Evolutionary conservation across 2,329 filamentous ascomycete species (phyloP), one percentile per base, ranked within the genome.

Genomic region (Zymoseptoria pseudotritici): DNA sequence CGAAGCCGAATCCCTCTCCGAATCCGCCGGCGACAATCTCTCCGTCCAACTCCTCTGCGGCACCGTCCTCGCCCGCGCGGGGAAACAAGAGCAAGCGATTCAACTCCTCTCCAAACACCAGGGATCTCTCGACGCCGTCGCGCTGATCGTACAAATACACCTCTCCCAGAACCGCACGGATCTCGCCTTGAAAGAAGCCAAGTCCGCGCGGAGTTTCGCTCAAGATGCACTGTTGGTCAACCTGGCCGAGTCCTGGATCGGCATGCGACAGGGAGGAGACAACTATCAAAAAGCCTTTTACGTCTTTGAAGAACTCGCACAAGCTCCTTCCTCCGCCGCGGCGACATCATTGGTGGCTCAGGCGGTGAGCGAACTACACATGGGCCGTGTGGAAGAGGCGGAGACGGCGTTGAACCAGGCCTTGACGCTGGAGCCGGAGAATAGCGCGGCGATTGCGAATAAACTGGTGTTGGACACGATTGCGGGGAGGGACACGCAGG

Each of bases 231-330:
- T 97, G 49, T 80, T 97, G 55, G 90, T 97, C 65, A 97, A 99
- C 76, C 78, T 99, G 66, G 92, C 92, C 7, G 94, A 99, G 78
- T 90, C 90, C 7, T 99, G 93, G 94, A 89, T 96, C 64, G 92
- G 91, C 26, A 76, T 97, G 75, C 83, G 94, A 74, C 62, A 96
- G 88, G 93, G 94, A 71, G 93, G 93, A 71, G 92, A 92, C 67
- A 91, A 96, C 68, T 97, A 97, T 77, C 94, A 97, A 72, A 90
- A 94, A 72, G 88, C 93, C 19, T 97, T 96, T 77, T 97, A 99
- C 80, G 93, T 97, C 62, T 97, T 91, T 71, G 93, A 97, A 77
- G 94, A 99, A 76, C 84, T 97, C 54, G 93, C 94, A 4, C 90
- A 96, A 72, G 87, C 90, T 26, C 88, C 91, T 2, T 86, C 89